A percentile compares a stretch with the other conserved stretches of the same genome.
Evolutionary conservation across 352 stramenopile genomes (phyloP).

Genomic region (Globisporangium iwayamae): DNA sequence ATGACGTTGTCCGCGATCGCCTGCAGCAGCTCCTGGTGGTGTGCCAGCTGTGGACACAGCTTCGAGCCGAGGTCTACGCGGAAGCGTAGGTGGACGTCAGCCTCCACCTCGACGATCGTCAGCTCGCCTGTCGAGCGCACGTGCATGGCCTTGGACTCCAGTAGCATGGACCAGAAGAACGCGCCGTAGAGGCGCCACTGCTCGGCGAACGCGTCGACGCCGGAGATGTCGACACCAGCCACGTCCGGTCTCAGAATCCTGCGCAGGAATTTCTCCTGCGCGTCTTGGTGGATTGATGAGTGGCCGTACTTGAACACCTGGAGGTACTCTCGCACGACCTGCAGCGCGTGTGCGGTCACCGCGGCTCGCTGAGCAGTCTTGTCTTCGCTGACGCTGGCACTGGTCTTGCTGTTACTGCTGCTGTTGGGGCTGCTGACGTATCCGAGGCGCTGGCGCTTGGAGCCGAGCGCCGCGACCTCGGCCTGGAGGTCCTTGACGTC

Average conservation of each 20-base stretch:
- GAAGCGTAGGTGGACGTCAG: constrained; percentile 14
- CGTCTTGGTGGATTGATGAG: constrained; percentile 13
- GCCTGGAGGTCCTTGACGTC: constrained; percentile 15
- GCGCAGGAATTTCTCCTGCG: constrained; percentile 12
- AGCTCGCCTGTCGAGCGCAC: constrained; percentile 8
- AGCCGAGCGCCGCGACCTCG: constrained; percentile 5
- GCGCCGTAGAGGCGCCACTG: constrained; percentile 15
- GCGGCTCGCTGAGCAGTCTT: background rate
- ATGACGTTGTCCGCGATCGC: constrained; percentile 15
- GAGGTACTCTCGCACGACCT: constrained; percentile 17
- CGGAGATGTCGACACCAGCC: constrained; percentile 7
- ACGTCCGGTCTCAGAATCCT: constrained; percentile 4
- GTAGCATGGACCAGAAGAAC: constrained; percentile 18
- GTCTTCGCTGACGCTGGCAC: background rate
- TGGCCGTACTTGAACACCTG: constrained; percentile 19
- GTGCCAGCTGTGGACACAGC: constrained; percentile 13
- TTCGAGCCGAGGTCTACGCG: constrained; percentile 10
- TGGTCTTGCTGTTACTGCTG: background rate
- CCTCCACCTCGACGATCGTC: constrained; percentile 15
- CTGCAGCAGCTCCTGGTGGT: constrained; percentile 13
- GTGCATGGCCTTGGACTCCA: constrained; percentile 11
- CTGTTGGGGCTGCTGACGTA: background rate
- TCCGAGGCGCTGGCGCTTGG: constrained; percentile 12
- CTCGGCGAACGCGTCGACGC: constrained; percentile 11
- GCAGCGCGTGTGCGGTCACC: background rate